A percentile compares a stretch with the other conserved stretches of the same genome.
Conservation (phyloP, 768 basidiomycete species). For the Jaapia argillacea region DNA sequence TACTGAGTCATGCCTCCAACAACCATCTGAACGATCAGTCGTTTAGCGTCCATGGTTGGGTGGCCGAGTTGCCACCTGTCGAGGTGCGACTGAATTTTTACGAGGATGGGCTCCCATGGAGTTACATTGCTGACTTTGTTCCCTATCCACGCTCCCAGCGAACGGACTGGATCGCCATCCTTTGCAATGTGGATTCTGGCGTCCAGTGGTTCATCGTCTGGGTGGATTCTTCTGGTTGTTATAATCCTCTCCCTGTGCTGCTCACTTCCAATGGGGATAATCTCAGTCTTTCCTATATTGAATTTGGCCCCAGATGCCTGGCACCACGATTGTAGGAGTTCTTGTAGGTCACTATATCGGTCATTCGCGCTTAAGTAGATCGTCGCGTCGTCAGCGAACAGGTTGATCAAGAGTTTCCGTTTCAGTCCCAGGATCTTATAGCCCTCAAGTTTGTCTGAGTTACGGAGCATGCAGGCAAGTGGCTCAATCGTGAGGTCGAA, state of each 20-base stretch:
- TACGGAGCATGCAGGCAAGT: slow-evolving; percentile 11
- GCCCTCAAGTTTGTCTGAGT: slow-evolving; percentile 9
- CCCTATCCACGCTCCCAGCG: slow-evolving; percentile 11
- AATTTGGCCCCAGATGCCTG: slow-evolving; percentile 14
- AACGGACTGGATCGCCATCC: slow-evolving; percentile 2
- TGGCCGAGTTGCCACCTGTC: slow-evolving; percentile 5
- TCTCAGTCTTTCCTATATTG: slow-evolving; percentile 13
- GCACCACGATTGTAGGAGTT: slow-evolving; percentile 24
- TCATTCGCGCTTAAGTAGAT: slow-evolving; percentile 20
- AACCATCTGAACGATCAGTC: slow-evolving; percentile 9
- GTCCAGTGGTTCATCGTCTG: not conserved
- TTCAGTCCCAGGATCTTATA: slow-evolving; percentile 7
- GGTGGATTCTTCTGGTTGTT: not conserved
- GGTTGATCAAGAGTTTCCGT: slow-evolving; percentile 7
- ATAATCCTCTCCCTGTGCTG: slow-evolving; percentile 9
- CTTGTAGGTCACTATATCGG: slow-evolving; percentile 12
- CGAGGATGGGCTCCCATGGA: slow-evolving; percentile 4
- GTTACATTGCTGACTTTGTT: slow-evolving; percentile 5
- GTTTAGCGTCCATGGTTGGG: slow-evolving; percentile 11
- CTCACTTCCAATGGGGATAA: slow-evolving; percentile 11
- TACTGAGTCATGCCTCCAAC: too few relatives aligned
- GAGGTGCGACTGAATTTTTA: slow-evolving; percentile 11
- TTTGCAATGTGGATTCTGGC: not conserved
- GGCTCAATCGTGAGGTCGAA: slow-evolving; percentile 23
- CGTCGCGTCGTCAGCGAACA: slow-evolving; percentile 20